phyloP scores from a whole-genome alignment of 2,329 filamentous ascomycete genomes.

The Sarocladium kiliense region DNA sequence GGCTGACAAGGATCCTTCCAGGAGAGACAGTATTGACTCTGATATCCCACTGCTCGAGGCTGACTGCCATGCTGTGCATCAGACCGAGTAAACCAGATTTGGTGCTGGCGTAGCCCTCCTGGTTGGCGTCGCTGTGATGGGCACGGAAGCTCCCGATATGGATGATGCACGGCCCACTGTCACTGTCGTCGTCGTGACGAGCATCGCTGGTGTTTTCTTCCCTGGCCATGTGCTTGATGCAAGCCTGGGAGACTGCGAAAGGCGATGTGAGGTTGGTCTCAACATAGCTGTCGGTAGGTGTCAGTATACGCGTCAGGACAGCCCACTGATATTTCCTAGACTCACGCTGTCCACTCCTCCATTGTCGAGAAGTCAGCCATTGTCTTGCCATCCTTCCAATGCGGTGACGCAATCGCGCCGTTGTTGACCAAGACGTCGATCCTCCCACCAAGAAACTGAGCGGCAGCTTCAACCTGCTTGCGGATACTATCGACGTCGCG shows the following conservation, averaged over 20 bases:
- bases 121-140: slow-evolving; percentile 38
- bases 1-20: slow-evolving; percentile 39
- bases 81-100: slow-evolving; percentile 31
- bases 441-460: slow-evolving; percentile 28
- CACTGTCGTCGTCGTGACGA: slow-evolving; percentile 9
- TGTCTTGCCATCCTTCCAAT: slow-evolving; percentile 38
- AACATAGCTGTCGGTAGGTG: slow-evolving; percentile 22
- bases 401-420: slow-evolving; percentile 26
- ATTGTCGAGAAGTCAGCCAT: slow-evolving; percentile 37
- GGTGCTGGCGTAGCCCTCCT: slow-evolving; percentile 40
- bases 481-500: slow-evolving; percentile 30
- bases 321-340: neutral
- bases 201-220: neutral
- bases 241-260: slow-evolving; percentile 40
- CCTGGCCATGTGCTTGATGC: slow-evolving; percentile 39
- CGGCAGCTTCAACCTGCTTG: slow-evolving; percentile 26
- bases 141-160: slow-evolving; percentile 41
- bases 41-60: slow-evolving; percentile 24
- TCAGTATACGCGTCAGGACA: no score
- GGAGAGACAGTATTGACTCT: slow-evolving; percentile 36
- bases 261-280: slow-evolving; percentile 42
- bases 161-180: slow-evolving; percentile 38
- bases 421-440: slow-evolving; percentile 35
- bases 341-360: slow-evolving; percentile 36
- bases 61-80: slow-evolving; percentile 31